These are phyloP conservation scores for Durusdinium trenchii DNA, from an alignment of 73 alveolate genomes.

Conservation along the genomic window DNA sequence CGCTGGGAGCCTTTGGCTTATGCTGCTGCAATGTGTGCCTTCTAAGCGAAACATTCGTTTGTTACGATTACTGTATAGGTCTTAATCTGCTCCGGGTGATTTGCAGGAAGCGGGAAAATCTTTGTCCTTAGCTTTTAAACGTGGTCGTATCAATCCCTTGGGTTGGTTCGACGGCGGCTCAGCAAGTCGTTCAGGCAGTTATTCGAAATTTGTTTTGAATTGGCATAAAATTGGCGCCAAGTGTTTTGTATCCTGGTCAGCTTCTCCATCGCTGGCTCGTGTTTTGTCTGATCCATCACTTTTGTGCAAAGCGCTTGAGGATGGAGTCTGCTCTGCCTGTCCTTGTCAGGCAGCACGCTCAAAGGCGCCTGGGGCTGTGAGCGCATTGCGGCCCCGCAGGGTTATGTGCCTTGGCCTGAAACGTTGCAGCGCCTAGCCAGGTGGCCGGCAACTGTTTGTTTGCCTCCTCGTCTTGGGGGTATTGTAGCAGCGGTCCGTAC, in stretches of 20 bases:
- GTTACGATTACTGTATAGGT: neutral
- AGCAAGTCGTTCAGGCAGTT: too few species aligned
- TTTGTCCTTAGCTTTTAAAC: neutral
- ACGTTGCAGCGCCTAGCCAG: neutral
- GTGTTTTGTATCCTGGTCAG: constrained; percentile 40
- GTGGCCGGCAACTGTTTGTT: constrained; percentile 22
- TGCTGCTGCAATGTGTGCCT: neutral
- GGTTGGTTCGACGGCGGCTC: too few species aligned
- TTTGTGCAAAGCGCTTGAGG: constrained; percentile 29
- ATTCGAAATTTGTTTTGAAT: too few species aligned
- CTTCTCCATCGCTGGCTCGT: neutral
- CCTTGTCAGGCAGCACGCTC: neutral
- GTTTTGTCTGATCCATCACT: neutral
- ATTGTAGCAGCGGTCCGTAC: neutral
- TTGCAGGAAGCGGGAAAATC: neutral
- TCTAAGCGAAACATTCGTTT: neutral
- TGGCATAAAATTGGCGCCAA: constrained; percentile 26
- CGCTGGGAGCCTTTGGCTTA: constrained; percentile 27
- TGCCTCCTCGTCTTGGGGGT: neutral
- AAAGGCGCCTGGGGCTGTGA: neutral
- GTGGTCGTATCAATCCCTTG: neutral
- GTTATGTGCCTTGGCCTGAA: constrained; percentile 51
- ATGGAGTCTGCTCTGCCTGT: neutral
- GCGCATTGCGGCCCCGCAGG: constrained; percentile 45
- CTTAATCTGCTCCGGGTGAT: neutral